These are phyloP conservation scores for Extremus antarcticus DNA, from an alignment of 495 filamentous ascomycete genomes.

Conservation along the genomic window DNA sequence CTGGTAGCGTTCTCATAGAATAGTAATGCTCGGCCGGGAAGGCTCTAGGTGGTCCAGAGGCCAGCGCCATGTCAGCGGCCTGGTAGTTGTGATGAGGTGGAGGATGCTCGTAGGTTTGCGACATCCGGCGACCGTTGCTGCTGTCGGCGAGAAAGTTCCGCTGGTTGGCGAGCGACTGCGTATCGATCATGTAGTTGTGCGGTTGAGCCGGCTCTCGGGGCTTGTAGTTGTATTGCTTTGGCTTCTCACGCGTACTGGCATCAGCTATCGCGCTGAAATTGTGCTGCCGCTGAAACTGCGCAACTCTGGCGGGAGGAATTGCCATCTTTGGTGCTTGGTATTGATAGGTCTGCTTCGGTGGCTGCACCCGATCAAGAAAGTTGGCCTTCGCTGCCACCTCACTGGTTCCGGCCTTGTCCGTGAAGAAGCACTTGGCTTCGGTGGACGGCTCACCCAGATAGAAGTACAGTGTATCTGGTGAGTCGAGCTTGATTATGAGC, in stretches of 20 bases:
- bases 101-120: constrained; percentile 1
- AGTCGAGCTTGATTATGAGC: constrained; percentile 50
- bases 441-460: constrained; percentile 82
- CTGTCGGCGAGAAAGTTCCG: constrained; percentile 10
- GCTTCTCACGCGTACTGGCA: background rate
- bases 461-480: constrained; percentile 71
- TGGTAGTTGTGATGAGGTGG: constrained; percentile 2
- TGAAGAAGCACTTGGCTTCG: constrained; percentile 86
- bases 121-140: constrained; percentile 1
- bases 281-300: background rate
- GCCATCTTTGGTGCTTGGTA: constrained; percentile 12
- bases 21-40: constrained; percentile 20
- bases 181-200: constrained; percentile 12
- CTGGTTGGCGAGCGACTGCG: constrained; percentile 14
- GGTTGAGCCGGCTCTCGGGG: constrained; percentile 20
- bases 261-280: background rate
- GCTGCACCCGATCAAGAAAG: constrained; percentile 53
- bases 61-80: constrained; percentile 2
- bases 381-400: constrained; percentile 47
- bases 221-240: constrained; percentile 26
- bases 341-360: constrained; percentile 27
- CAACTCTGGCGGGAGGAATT: background rate
- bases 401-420: constrained; percentile 57
- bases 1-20: constrained; percentile 15
- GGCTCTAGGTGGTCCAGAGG: constrained; percentile 5